Evolutionary conservation across 768 basidiomycete genomes (phyloP), one percentile per base, ranked within the genome.

Genomic region (Strobilomyces dryophilus): DNA sequence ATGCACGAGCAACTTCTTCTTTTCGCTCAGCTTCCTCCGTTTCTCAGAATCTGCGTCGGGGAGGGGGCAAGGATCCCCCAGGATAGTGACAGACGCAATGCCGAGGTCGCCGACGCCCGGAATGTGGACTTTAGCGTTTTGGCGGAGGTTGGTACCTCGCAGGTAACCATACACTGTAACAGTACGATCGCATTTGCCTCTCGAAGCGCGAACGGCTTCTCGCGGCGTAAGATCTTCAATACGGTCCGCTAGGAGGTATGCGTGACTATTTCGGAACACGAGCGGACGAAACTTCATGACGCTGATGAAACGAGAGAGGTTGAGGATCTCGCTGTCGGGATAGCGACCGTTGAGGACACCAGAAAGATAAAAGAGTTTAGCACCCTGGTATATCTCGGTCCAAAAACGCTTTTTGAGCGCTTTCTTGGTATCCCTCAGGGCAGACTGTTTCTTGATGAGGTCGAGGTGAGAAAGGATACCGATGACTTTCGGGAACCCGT

Each of bases 281-380:
- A 99, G 83, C 1, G 97, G 97, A 31, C 97, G 87, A 75, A 99
- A 99, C 70, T 98, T 99, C 87, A 98, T 97, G 60, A 98, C 92
- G 40, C 85, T 84, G 61, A 99, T 90, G 78, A 98, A 99, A 37
- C 95, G 88, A 21, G 89, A 89, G 54, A 99, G 86, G 67, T 98
- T 97, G 63, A 94, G 81, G 61, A 98, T 94, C 73, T 99, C 97
- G 18, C 83, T 84, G 71, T 99, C 97, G 29, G 97, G 95, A 69
- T 98, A 98, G 37, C 95, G 90, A 18, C 97, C 97, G 61, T 98
- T 98, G 62, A 98, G 80, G 31, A 98, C 92, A 17, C 95, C 97
- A 3, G 92, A 94, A 47, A 98, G 85, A 69, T 97, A 98, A 73
- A 98, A 98, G 8, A 99, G 83, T 69, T 99, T 99, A 29, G 97